Percentiles rank a stretch among this genome's conserved stretches.
These are phyloP conservation scores for Alnus glutinosa DNA, from an alignment of 306 rosid genomes.

Conservation along the genomic window DNA sequence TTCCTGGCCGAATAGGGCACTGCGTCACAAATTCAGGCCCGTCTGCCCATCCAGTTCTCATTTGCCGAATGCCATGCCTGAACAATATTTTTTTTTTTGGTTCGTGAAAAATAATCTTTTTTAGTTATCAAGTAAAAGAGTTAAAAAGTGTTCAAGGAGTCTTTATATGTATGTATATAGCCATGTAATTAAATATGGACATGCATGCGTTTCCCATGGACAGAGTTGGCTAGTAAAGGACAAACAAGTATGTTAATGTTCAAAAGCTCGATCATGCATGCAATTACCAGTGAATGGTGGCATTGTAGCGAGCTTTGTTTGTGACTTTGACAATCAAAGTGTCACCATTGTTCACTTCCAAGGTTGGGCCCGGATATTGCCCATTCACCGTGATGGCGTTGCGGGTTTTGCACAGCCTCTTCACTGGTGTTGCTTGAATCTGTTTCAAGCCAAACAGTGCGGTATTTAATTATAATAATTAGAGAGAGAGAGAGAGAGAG, in stretches of 20 bases:
- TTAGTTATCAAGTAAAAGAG: background rate
- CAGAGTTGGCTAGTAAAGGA: too few species aligned
- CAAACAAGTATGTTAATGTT: background rate
- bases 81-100: background rate
- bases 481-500: background rate
- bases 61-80: slow-evolving; percentile 91
- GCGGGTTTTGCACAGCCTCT: slow-evolving; percentile 97
- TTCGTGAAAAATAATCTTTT: background rate
- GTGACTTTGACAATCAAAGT: slow-evolving; percentile 71
- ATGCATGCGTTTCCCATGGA: slow-evolving; percentile 27
- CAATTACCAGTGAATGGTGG: slow-evolving; percentile 81
- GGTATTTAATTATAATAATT: too few species aligned
- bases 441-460: slow-evolving; percentile 19
- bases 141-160: background rate
- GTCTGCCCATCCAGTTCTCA: slow-evolving; percentile 95
- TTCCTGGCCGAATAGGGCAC: slow-evolving; percentile 91
- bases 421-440: slow-evolving; percentile 93
- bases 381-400: slow-evolving; percentile 83
- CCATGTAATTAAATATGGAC: background rate
- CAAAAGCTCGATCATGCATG: background rate
- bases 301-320: slow-evolving; percentile 82
- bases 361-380: slow-evolving; percentile 85
- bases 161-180: too few species aligned
- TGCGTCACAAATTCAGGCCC: slow-evolving; percentile 96
- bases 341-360: slow-evolving; percentile 85